These are phyloP conservation scores for Ceratobasidium theobromae DNA, from an alignment of 1,284 basidiomycete genomes.

Conservation along the genomic window DNA sequence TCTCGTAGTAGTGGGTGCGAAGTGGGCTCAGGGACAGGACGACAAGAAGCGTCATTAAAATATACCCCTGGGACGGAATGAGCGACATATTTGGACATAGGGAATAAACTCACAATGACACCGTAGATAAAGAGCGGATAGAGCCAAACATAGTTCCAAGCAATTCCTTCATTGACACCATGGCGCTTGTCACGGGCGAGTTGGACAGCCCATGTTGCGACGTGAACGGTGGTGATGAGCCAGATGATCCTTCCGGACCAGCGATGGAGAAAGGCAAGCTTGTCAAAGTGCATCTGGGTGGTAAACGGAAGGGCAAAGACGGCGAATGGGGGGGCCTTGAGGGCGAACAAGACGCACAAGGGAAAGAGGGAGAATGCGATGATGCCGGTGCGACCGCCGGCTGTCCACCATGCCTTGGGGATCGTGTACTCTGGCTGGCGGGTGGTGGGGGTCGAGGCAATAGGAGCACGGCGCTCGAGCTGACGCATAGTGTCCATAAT, in stretches of 20 bases:
- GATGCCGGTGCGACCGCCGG: constrained; percentile 69
- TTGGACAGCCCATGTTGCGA: constrained; percentile 75
- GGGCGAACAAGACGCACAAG: constrained; percentile 71
- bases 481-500: constrained; percentile 1
- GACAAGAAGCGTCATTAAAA: constrained; percentile 67
- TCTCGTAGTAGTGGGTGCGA: constrained; percentile 69
- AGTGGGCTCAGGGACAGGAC: constrained; percentile 64
- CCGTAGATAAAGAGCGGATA: constrained; percentile 75
- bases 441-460: constrained; percentile 38
- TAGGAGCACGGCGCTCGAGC: constrained; percentile 31
- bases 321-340: constrained; percentile 82
- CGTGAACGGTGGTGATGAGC: constrained; percentile 68
- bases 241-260: constrained; percentile 76
- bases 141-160: constrained; percentile 64
- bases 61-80: constrained; percentile 56
- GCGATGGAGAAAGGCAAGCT: constrained; percentile 69
- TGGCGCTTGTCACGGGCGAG: constrained; percentile 57
- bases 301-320: constrained; percentile 71
- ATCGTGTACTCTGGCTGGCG: constrained; percentile 59
- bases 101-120: constrained; percentile 58
- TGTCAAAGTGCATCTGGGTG: constrained; percentile 74
- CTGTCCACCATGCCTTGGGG: constrained; percentile 75
- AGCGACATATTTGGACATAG: constrained; percentile 12
- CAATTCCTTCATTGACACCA: constrained; percentile 52
- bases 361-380: constrained; percentile 80